Evolutionary conservation across 148 eudicot genomes (phyloP).

Genomic region (Rhododendron williamsianum): DNA sequence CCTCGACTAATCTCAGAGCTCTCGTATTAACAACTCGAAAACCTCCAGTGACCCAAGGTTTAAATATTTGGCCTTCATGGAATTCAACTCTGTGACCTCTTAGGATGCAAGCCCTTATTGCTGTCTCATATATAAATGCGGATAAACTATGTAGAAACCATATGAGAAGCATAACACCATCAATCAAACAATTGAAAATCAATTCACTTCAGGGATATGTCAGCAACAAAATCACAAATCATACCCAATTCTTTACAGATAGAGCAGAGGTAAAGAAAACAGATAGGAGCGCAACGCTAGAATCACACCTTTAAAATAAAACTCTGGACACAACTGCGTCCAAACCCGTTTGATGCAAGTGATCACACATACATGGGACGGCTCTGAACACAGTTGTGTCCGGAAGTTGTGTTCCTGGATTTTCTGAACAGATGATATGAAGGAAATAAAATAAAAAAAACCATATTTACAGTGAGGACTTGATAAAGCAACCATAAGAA

Average conservation of each 20-base stretch:
- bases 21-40: too few species aligned
- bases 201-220: neutral
- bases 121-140: too few species aligned
- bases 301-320: too few species aligned
- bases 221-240: neutral
- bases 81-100: too few species aligned
- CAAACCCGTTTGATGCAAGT: too few species aligned
- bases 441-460: neutral
- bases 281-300: neutral
- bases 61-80: too few species aligned
- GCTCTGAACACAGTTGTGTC: too few species aligned
- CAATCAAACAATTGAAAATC: neutral
- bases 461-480: neutral
- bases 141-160: neutral
- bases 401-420: neutral
- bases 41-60: too few species aligned
- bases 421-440: neutral
- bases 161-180: neutral
- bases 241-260: neutral
- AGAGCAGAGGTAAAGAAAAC: neutral
- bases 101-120: too few species aligned
- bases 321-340: too few species aligned
- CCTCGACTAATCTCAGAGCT: neutral
- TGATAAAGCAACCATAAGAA: neutral
- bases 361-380: too few species aligned